phyloP scores from a whole-genome alignment of 169 alveolate genomes.

The Miamiensis avidus region DNA sequence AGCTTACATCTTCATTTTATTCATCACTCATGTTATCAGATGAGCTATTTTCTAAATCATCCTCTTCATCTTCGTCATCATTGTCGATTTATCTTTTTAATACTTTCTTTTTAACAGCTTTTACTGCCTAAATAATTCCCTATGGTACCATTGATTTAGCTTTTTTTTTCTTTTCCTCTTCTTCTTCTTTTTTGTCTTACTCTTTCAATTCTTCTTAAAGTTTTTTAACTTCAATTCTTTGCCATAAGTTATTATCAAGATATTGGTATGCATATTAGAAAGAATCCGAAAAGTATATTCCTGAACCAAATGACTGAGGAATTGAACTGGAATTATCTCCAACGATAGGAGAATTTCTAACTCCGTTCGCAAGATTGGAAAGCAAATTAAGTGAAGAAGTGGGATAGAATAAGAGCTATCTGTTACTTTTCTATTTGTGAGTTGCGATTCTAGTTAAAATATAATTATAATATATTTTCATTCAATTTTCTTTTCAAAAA shows the following conservation, averaged over 20 bases:
- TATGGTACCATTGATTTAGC: too few species aligned
- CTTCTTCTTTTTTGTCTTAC: neutral
- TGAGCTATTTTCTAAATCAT: too few species aligned
- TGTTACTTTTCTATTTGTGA: constrained; percentile 28
- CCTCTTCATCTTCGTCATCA: too few species aligned
- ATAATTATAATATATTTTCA: too few species aligned
- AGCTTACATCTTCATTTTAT: too few species aligned
- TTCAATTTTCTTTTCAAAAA: too few species aligned
- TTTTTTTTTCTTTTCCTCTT: too few species aligned
- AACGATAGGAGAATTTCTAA: neutral
- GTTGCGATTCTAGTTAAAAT: neutral
- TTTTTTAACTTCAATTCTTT: neutral
- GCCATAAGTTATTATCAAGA: constrained; percentile 14
- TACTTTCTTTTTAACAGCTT: too few species aligned
- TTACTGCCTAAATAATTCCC: too few species aligned
- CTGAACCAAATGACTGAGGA: constrained; percentile 38
- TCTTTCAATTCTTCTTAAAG: neutral
- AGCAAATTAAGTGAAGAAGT: constrained; percentile 7
- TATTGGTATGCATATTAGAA: constrained; percentile 31
- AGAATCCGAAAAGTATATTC: constrained; percentile 53
- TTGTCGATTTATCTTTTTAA: too few species aligned
- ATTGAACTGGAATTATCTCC: constrained; percentile 44
- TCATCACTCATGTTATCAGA: too few species aligned
- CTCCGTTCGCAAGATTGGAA: constrained; percentile 22
- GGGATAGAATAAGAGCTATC: constrained; percentile 24